These are phyloP conservation scores for Hirsutella minnesotensis DNA, from an alignment of 2,329 filamentous ascomycete species.

Conservation along the genomic window DNA sequence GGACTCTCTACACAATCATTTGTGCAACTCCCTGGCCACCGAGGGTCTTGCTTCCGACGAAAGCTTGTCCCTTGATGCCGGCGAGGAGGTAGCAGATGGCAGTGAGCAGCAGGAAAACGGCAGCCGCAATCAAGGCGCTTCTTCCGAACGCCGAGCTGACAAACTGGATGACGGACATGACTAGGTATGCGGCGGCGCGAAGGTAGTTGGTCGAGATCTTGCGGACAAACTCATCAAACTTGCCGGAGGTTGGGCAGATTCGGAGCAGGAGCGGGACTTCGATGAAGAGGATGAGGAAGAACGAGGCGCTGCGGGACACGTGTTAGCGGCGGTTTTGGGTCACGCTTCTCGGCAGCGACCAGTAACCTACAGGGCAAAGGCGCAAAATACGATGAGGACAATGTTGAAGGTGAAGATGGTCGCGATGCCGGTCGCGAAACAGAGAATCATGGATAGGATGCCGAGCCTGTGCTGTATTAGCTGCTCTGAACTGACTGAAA, in stretches of 20 bases:
- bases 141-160: conserved; percentile 54
- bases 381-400: conserved; percentile 38
- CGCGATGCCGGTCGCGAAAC: conserved; percentile 56
- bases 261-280: conserved; percentile 90
- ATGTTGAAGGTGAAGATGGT: conserved; percentile 48
- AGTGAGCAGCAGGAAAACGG: conserved; percentile 67
- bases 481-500: too few relatives aligned
- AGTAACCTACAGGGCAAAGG: conserved; percentile 39
- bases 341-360: neutral
- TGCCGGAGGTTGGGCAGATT: conserved; percentile 88
- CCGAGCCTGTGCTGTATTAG: conserved; percentile 40
- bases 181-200: conserved; percentile 75
- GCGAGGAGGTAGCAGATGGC: conserved; percentile 71
- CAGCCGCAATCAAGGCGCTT: conserved; percentile 75
- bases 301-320: conserved; percentile 41
- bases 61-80: conserved; percentile 70
- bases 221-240: conserved; percentile 83
- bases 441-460: conserved; percentile 59
- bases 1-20: conserved; percentile 72
- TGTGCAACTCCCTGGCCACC: conserved; percentile 89
- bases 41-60: conserved; percentile 89
- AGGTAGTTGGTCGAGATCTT: conserved; percentile 93
- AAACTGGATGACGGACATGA: conserved; percentile 78
- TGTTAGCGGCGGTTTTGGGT: conserved; percentile 1
- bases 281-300: conserved; percentile 69